phyloP scores from a whole-genome alignment of 805 yeast genomes.

The Sugiyamaella chiloensis region DNA sequence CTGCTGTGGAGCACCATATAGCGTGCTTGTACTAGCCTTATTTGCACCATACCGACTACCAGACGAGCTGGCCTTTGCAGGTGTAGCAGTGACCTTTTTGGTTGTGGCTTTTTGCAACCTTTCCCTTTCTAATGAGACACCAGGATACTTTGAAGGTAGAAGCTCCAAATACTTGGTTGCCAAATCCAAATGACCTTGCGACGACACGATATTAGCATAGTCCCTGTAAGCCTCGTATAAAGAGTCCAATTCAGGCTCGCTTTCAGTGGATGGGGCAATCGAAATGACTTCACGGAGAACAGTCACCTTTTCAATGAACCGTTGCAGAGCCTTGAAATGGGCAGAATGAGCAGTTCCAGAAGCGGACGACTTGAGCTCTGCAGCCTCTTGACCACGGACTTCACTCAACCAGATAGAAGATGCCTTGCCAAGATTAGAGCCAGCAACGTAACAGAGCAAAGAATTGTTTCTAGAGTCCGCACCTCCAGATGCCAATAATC shows the following conservation, averaged over 20 bases:
- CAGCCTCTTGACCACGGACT: conserved; percentile 46
- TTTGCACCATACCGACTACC: conserved; percentile 13
- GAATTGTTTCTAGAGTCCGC: conserved; percentile 64
- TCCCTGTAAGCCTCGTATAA: conserved; percentile 68
- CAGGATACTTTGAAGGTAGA: conserved; percentile 72
- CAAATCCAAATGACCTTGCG: conserved; percentile 78
- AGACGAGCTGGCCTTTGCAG: conserved; percentile 17
- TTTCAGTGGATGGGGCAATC: conserved; percentile 17
- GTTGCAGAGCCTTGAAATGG: conserved; percentile 74
- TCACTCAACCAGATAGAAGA: conserved; percentile 84
- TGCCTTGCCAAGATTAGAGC: conserved; percentile 74
- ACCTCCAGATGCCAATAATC: conserved; percentile 41
- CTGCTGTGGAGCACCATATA: conserved; percentile 9
- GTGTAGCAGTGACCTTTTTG: conserved; percentile 25
- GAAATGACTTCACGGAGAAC: conserved; percentile 57
- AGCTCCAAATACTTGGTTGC: conserved; percentile 68
- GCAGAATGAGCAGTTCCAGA: conserved; percentile 69
- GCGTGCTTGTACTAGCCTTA: background rate
- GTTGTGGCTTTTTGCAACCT: conserved; percentile 70
- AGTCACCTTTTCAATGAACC: conserved; percentile 78
- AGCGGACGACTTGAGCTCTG: conserved; percentile 33
- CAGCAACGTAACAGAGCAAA: conserved; percentile 71
- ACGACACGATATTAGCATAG: conserved; percentile 74
- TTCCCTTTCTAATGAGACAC: conserved; percentile 66
- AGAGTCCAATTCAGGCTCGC: conserved; percentile 43